Percentiles rank a stretch among this genome's conserved stretches.
phyloP scores from a whole-genome alignment of 1,284 basidiomycete species.

The Trichosporon sp. region DNA sequence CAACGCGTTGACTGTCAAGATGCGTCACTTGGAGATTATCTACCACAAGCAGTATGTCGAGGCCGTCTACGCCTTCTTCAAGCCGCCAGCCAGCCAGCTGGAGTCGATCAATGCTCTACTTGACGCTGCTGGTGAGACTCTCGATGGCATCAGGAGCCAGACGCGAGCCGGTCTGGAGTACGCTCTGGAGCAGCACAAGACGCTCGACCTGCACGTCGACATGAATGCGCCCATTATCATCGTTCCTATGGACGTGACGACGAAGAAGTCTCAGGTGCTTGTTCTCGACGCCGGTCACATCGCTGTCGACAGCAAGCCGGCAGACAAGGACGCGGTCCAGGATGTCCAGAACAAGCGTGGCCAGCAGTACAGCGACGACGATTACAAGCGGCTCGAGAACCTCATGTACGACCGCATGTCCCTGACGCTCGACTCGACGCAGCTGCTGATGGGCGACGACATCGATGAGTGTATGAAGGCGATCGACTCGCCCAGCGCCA shows the following conservation, averaged over 20 bases:
- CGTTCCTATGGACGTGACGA: slow-evolving; percentile 86
- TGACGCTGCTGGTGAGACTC: slow-evolving; percentile 87
- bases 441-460: slow-evolving; percentile 90
- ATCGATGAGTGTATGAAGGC: slow-evolving; percentile 79
- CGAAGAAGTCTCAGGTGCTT: slow-evolving; percentile 77
- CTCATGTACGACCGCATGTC: slow-evolving; percentile 96
- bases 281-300: slow-evolving; percentile 98
- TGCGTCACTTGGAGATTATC: slow-evolving; percentile 97
- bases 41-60: slow-evolving; percentile 95
- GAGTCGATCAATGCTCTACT: slow-evolving; percentile 91
- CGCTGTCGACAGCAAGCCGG: slow-evolving; percentile 85
- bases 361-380: slow-evolving; percentile 83
- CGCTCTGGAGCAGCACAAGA: slow-evolving; percentile 69
- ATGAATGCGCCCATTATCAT: slow-evolving; percentile 98
- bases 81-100: slow-evolving; percentile 90
- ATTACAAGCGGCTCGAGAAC: slow-evolving; percentile 83
- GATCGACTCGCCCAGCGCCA: slow-evolving; percentile 61
- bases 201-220: slow-evolving; percentile 92
- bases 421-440: slow-evolving; percentile 79
- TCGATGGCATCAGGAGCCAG: slow-evolving; percentile 93
- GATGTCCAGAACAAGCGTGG: slow-evolving; percentile 84
- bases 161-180: slow-evolving; percentile 93
- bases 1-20: slow-evolving; percentile 82
- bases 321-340: slow-evolving; percentile 77
- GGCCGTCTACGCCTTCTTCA: slow-evolving; percentile 88